Base-by-base conservation (phyloP, 208 protist species). In the Acanthamoeba culbertsoni region DNA sequence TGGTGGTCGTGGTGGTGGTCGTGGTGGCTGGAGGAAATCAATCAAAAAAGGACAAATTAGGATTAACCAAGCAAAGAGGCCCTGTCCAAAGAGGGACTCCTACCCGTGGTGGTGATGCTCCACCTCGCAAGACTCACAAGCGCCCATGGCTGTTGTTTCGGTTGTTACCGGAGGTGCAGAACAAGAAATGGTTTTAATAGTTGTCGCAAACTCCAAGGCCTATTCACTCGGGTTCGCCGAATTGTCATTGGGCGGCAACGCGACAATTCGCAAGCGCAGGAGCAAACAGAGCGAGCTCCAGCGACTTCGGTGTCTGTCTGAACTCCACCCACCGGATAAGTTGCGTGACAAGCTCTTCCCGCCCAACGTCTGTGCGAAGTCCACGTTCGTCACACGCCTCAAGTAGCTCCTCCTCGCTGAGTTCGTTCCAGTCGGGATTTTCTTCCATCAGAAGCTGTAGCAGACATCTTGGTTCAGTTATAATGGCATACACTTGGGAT, bases 331-430 rank as follows among this genome's bases (percentile, higher is more conserved):
- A 79, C 40, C 31, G 37, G 37, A 6, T 18, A 26, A 79, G 33
- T 42, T 48, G 68, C 10, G 68, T 42, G 10, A 79, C 68, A 4
- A 43, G 37, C 12, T 37, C 26, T 6, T 79, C 68, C 10, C 68
- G 35, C 68, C 7, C 35, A 20, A 79, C 37, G 37, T 75, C 68
- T 12, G 68, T 79, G 68, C 40, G 42, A 18, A 88, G 77, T 16
- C 77, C 77, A 7, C 77, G 43, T 35, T 88, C 77, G 33, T 88
- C 77, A 48, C 77, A 63, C 20, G 77, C 77, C 51, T 59, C 77
- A 2, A 88, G 48, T 28, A 88, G 77, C 77, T 88, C 77, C 51
- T 88, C 77, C 12, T 55, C 51, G 28, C 46, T 62, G 16, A 88
- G 77, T 16, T 55, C 43, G 2, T 8, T 5, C 33, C 28, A 37